Evolutionary conservation across 202 grass and related monocot species (phyloP).

Genomic region (Panicum virgatum): DNA sequence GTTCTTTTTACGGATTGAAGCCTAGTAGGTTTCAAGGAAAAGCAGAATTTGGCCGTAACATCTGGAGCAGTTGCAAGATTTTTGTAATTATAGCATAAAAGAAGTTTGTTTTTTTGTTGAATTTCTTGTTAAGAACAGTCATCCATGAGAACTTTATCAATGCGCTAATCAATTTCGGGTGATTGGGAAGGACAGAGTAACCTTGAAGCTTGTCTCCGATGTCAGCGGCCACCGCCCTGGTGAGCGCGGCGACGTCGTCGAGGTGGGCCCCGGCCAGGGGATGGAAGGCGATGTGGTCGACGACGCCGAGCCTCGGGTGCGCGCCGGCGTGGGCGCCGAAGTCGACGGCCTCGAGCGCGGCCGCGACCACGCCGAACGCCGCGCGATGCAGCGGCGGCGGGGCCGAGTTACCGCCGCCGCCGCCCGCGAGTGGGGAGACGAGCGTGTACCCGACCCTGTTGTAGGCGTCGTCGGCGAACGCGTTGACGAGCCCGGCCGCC

Average conservation of each 20-base stretch:
- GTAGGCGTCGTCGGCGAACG: conserved; percentile 63
- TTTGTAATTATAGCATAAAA: not conserved
- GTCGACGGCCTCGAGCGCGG: conserved; percentile 61
- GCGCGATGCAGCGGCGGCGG: conserved; percentile 46
- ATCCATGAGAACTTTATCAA: too few relatives aligned
- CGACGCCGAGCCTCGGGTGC: conserved; percentile 76
- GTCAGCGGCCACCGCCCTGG: conserved; percentile 46
- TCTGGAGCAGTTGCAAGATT: not conserved
- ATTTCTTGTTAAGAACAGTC: too few relatives aligned
- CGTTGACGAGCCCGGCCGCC: conserved; percentile 54
- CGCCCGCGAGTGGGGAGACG: conserved; percentile 46
- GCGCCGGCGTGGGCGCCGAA: conserved; percentile 55
- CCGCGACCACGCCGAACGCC: conserved; percentile 56
- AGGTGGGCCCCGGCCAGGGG: conserved; percentile 47
- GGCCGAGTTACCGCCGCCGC: not conserved
- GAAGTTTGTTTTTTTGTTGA: not conserved
- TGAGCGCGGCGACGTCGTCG: conserved; percentile 53
- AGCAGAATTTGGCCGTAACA: not conserved
- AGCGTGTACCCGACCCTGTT: conserved; percentile 82
- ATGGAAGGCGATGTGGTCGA: conserved; percentile 83
- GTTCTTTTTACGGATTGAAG: too few relatives aligned
- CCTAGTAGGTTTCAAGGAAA: not conserved
- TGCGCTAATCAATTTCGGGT: not conserved
- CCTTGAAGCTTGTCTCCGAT: conserved; percentile 66
- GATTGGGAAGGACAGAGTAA: not conserved